Base-by-base conservation (phyloP, 768 basidiomycete genomes). In the Podaxis sp. region DNA sequence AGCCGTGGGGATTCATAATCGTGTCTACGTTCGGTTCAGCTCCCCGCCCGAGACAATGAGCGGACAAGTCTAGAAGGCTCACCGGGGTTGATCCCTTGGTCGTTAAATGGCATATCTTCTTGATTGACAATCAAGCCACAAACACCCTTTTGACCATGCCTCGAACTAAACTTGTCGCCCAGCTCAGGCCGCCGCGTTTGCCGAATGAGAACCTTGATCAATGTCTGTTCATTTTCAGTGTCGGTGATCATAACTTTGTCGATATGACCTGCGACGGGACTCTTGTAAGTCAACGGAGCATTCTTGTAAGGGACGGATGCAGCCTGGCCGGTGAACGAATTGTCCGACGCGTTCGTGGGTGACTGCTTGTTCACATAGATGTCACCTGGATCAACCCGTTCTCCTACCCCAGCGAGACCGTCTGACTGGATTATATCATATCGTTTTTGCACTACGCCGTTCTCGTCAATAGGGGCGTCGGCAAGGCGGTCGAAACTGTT, bases 1-100 rank as follows among this genome's bases (percentile, higher is more conserved):
- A 98, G 70, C 97, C 97, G 76, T 99, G 97, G 2, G 97, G 97
- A 73, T 99, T 99, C 96, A 99, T 98, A 78, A 99, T 97, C 17
- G 96, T 94, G 75, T 99, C 96, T 90, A 67, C 27, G 41, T 52
- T 38, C 43, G 63, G 60, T 52, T 52, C 27, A 65, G 38, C 62
- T 64, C 22, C n/a, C 41, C 53, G 43, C 27, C 15, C 19, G 29
- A 46, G 53, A 63, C 33, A 36, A 40, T 62, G 46, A 61, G 43
- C 38, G 57, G 46, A 62, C 46, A 54, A 54, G 49, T 62, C 36
- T 57, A 64, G 63, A 56, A 62, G 47, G 73, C 82, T 64, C 75
- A 91, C 93, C 93, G 53, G 94, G 96, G 69, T 84, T 88, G 67
- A 98, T 95, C 24, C 97, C 97, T 73, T 94, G 91, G 76, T 98